Evolutionary conservation across 208 protist genomes (phyloP).

Genomic region (Trypanosoma brucei): DNA sequence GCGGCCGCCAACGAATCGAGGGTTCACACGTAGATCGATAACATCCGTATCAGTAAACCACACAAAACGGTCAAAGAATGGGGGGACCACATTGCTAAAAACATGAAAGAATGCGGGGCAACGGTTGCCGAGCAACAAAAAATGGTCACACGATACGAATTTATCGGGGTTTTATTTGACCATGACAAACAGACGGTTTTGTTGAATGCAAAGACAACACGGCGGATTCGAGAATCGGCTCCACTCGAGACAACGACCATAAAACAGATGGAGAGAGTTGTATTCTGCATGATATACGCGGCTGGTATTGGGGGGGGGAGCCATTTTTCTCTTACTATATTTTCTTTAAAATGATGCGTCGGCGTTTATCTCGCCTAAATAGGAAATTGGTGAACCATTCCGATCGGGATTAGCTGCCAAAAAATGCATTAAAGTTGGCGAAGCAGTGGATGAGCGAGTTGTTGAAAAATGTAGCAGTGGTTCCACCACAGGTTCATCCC

Average conservation of each 20-base stretch:
- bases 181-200: not conserved
- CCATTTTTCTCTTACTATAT: not conserved
- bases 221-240: not conserved
- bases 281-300: not conserved
- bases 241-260: not conserved
- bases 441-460: not conserved
- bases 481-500: not conserved
- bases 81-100: not conserved
- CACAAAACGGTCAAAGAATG: not conserved
- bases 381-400: not conserved
- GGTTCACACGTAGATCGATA: not conserved
- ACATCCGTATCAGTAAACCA: not conserved
- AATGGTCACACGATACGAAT: not conserved
- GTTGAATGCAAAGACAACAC: not conserved
- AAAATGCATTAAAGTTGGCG: not conserved
- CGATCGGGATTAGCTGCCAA: not conserved
- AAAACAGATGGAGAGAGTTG: not conserved
- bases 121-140: not conserved
- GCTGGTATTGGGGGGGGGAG: not conserved
- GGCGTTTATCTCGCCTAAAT: not conserved
- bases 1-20: not conserved
- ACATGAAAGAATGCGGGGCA: not conserved
- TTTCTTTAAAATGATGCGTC: not conserved
- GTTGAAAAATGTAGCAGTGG: not conserved
- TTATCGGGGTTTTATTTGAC: slow-evolving; percentile 3